These are phyloP conservation scores for Xanthoconium stramineum DNA, from an alignment of 768 basidiomycete species.

Conservation along the genomic window DNA sequence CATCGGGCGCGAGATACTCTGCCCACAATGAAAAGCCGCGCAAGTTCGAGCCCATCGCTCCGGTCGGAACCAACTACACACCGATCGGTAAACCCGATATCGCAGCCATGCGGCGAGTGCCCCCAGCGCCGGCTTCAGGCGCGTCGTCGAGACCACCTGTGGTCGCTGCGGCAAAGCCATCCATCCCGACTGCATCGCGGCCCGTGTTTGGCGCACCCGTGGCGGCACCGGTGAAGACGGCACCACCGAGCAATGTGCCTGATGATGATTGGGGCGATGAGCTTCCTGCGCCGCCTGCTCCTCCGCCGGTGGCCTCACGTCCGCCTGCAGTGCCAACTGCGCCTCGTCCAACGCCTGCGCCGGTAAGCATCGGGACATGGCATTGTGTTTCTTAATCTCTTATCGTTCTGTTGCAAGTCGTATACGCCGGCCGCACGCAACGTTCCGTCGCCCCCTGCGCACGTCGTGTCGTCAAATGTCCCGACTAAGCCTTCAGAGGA, in stretches of 20 bases:
- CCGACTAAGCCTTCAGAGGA: slow-evolving; percentile 72
- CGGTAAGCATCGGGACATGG: slow-evolving; percentile 27
- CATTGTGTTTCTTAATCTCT: background rate
- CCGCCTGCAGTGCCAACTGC: slow-evolving; percentile 45
- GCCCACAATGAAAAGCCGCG: slow-evolving; percentile 74
- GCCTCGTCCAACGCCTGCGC: slow-evolving; percentile 38
- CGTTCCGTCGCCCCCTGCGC: slow-evolving; percentile 32
- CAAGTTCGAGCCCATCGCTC: slow-evolving; percentile 74
- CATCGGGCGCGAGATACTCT: slow-evolving; percentile 89
- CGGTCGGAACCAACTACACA: slow-evolving; percentile 73
- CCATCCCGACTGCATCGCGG: slow-evolving; percentile 42
- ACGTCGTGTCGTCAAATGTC: slow-evolving; percentile 43
- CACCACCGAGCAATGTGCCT: slow-evolving; percentile 40
- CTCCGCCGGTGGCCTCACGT: slow-evolving; percentile 44
- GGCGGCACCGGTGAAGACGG: slow-evolving; percentile 39
- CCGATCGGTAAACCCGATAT: slow-evolving; percentile 78
- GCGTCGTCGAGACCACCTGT: background rate
- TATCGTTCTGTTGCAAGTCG: slow-evolving; percentile 9
- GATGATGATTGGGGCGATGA: slow-evolving; percentile 64
- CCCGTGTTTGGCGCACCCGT: slow-evolving; percentile 48
- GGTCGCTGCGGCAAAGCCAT: slow-evolving; percentile 19
- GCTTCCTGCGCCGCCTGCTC: slow-evolving; percentile 39
- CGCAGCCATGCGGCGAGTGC: slow-evolving; percentile 48
- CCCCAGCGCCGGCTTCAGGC: slow-evolving; percentile 25
- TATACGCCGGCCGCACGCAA: slow-evolving; percentile 27